Conservation (phyloP, 2,329 filamentous ascomycete genomes). For the Penicillium sp. region DNA sequence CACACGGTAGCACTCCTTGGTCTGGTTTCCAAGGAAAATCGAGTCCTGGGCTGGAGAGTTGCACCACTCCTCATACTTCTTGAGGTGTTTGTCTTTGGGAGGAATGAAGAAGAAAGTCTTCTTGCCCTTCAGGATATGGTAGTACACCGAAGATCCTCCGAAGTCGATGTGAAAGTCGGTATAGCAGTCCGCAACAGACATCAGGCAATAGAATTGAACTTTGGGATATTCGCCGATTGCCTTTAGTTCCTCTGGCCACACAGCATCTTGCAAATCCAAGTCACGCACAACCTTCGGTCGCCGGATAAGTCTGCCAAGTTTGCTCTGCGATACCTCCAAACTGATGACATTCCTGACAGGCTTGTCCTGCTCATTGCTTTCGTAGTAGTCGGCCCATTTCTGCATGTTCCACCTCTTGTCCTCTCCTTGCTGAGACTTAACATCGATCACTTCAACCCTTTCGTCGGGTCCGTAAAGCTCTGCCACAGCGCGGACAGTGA, state of each 20-base stretch:
- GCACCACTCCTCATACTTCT: constrained; percentile 70
- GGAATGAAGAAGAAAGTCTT: constrained; percentile 72
- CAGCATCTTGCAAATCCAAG: constrained; percentile 53
- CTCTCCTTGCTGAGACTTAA: constrained; percentile 66
- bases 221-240: constrained; percentile 59
- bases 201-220: constrained; percentile 67
- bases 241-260: constrained; percentile 51
- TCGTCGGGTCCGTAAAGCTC: constrained; percentile 64
- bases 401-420: constrained; percentile 64
- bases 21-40: constrained; percentile 63
- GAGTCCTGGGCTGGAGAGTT: constrained; percentile 64
- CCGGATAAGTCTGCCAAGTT: constrained; percentile 59
- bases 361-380: constrained; percentile 55
- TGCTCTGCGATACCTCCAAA: constrained; percentile 64
- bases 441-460: constrained; percentile 65
- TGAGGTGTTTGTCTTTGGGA: constrained; percentile 65
- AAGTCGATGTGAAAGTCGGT: constrained; percentile 73
- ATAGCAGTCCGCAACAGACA: constrained; percentile 69
- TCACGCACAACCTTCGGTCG: constrained; percentile 65
- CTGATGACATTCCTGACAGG: constrained; percentile 68
- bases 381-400: constrained; percentile 68
- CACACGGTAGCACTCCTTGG: constrained; percentile 65
- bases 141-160: constrained; percentile 68
- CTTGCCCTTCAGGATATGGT: constrained; percentile 66
- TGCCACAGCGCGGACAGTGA: constrained; percentile 63